Evolutionary conservation across 352 stramenopile genomes (phyloP).

Genomic region (Phytophthora palmivora): DNA sequence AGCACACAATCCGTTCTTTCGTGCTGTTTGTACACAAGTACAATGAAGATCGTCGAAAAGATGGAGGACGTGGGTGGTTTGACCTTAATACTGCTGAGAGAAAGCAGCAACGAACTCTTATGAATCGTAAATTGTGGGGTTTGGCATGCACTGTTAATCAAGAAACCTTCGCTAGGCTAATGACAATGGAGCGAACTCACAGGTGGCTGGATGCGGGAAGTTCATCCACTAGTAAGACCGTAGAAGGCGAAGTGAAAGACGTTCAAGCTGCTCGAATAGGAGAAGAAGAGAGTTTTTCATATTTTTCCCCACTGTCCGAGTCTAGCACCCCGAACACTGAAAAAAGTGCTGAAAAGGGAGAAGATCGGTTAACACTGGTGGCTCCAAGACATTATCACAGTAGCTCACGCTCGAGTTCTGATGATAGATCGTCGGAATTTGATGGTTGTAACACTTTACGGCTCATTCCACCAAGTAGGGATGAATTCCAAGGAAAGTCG

Average conservation of each 20-base stretch:
- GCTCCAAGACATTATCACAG: background rate
- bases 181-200: conserved; percentile 29
- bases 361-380: background rate
- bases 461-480: background rate
- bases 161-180: conserved; percentile 19
- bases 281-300: no score
- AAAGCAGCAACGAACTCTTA: background rate
- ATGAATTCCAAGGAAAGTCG: background rate
- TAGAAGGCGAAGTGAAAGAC: background rate
- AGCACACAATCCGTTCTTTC: conserved; percentile 26
- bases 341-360: conserved; percentile 1
- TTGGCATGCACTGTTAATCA: conserved; percentile 12
- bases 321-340: conserved; percentile 5
- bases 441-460: background rate
- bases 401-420: conserved; percentile 6
- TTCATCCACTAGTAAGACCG: no score
- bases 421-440: conserved; percentile 3
- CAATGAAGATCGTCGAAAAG: conserved; percentile 21
- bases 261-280: no score
- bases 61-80: conserved; percentile 27
- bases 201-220: conserved; percentile 12
- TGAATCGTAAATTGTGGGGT: conserved; percentile 2
- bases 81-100: conserved; percentile 20
- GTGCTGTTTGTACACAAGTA: conserved; percentile 24
- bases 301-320: background rate